Base-by-base conservation (phyloP, 139 green algal genomes). In the Pleodorina starrii region DNA sequence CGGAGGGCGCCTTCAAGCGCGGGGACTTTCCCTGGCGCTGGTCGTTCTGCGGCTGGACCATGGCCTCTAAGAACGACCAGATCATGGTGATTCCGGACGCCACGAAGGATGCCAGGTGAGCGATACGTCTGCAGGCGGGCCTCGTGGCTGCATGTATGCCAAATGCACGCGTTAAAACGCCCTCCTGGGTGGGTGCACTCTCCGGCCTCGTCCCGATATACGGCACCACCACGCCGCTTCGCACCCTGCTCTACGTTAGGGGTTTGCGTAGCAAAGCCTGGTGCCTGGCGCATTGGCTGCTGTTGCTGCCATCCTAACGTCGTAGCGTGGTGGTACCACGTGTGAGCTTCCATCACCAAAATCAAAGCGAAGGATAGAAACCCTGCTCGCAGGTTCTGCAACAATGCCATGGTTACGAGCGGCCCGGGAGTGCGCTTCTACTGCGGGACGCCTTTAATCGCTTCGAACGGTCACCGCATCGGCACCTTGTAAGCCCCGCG, bases 11-110 rank as follows among this genome's bases (percentile, higher is more conserved):
- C 9, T 91, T 93, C 77, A 46, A 76, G 59, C 79, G 90, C 0
- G 90, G 90, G 36, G 90, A 93, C 82, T 91, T 93, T 27, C 86
- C 90, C 7, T 93, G 90, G 90, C 80, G 90, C 44, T 90, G 83
- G 89, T 90, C 81, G 3, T 90, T 98, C 83, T 98, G 96, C 66
- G 94, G 91, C 7, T 97, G 94, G 93, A 97, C 95, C 9, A 92
- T 98, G 63, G 87, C 96, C 32, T 90, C 90, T 0, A 59, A 91
- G 23, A 79, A 90, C 43, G 92, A 94, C 2, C 84, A 94, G 69
- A 90, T 96, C 66, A 93, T 97, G 77, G 92, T 97, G 29, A 93
- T 96, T 27, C 85, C 92, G n/a, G 94, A 97, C 32, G 94, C 94
- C 0, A 83, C 48, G 9, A 90, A 94, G 90, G 95, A 97, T 77